Evolutionary conservation across 2,329 filamentous ascomycete species (phyloP).

Genomic region (Teratosphaeria pseudoeucalypti): DNA sequence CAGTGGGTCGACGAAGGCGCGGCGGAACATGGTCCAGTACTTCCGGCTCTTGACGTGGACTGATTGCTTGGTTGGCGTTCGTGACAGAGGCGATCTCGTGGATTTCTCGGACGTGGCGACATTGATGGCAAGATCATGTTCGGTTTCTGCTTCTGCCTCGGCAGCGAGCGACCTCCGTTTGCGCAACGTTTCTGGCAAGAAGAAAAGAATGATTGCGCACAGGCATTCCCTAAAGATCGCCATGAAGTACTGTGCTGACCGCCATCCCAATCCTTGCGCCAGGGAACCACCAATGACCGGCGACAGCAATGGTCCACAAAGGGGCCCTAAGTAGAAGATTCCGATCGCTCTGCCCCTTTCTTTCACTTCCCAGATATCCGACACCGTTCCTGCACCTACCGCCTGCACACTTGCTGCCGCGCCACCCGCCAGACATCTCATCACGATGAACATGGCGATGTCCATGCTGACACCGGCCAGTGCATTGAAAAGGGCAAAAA

Average conservation of each 20-base stretch:
- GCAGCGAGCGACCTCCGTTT: slow-evolving; percentile 18
- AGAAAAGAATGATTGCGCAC: slow-evolving; percentile 47
- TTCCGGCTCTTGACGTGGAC: slow-evolving; percentile 47
- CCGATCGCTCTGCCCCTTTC: slow-evolving; percentile 74
- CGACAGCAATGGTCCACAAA: slow-evolving; percentile 62
- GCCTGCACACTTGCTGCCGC: slow-evolving; percentile 72
- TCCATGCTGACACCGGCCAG: slow-evolving; percentile 58
- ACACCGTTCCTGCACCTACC: slow-evolving; percentile 72
- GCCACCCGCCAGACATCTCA: slow-evolving; percentile 64
- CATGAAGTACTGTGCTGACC: slow-evolving; percentile 68
- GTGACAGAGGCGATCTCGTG: slow-evolving; percentile 20
- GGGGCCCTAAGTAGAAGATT: slow-evolving; percentile 69
- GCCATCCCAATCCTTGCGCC: slow-evolving; percentile 60
- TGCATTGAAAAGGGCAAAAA: slow-evolving; percentile 62
- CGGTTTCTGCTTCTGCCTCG: slow-evolving; percentile 14
- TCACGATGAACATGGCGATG: slow-evolving; percentile 66
- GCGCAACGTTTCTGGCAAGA: slow-evolving; percentile 54
- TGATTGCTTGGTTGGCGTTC: slow-evolving; percentile 53
- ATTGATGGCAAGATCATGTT: slow-evolving; percentile 9
- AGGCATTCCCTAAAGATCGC: slow-evolving; percentile 56
- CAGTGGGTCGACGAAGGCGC: slow-evolving; percentile 61
- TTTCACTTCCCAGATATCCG: slow-evolving; percentile 65
- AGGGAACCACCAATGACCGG: slow-evolving; percentile 69
- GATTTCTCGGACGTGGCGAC: slow-evolving; percentile 18
- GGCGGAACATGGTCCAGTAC: slow-evolving; percentile 45